A percentile compares a stretch with the other conserved stretches of the same genome.
phyloP scores from a whole-genome alignment of 2,329 filamentous ascomycete genomes.

The Fusarium proliferatum region DNA sequence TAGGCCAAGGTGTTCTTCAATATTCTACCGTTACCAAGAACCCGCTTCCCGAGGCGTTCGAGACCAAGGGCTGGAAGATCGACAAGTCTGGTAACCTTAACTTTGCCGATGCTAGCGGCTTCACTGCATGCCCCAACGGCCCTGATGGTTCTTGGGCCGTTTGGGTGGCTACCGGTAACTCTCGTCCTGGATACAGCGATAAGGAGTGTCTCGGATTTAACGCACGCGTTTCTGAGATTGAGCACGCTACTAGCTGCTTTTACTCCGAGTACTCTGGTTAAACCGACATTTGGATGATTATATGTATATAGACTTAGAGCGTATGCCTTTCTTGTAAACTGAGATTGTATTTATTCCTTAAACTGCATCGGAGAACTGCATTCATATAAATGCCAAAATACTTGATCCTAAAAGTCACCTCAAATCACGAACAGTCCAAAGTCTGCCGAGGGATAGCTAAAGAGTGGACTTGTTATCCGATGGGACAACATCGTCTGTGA shows the following conservation, averaged over 20 bases:
- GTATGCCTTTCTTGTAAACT: not conserved
- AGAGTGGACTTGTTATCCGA: too few relatives aligned
- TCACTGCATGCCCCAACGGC: slow-evolving; percentile 64
- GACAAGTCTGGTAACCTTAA: slow-evolving; percentile 45
- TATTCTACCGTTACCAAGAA: slow-evolving; percentile 58
- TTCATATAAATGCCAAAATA: too few relatives aligned
- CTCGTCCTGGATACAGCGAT: slow-evolving; percentile 50
- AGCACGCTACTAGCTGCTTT: slow-evolving; percentile 50
- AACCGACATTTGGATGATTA: not conserved
- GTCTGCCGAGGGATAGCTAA: too few relatives aligned
- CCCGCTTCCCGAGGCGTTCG: slow-evolving; percentile 51
- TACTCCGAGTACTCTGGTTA: slow-evolving; percentile 46
- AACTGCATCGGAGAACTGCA: too few relatives aligned
- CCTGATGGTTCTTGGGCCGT: slow-evolving; percentile 55
- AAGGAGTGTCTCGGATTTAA: slow-evolving; percentile 52
- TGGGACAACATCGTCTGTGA: too few relatives aligned
- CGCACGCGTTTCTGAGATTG: slow-evolving; percentile 44
- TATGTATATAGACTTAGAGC: not conserved
- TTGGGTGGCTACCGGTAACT: slow-evolving; percentile 49
- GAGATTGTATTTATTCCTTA: not conserved
- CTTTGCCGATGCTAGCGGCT: slow-evolving; percentile 30
- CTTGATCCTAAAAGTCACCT: too few relatives aligned
- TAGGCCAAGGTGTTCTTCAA: slow-evolving; percentile 64
- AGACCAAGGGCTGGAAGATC: slow-evolving; percentile 62
- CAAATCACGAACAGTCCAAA: too few relatives aligned